Evolutionary conservation across 306 rosid species (phyloP).

Genomic region (Erythrophleum fordii): DNA sequence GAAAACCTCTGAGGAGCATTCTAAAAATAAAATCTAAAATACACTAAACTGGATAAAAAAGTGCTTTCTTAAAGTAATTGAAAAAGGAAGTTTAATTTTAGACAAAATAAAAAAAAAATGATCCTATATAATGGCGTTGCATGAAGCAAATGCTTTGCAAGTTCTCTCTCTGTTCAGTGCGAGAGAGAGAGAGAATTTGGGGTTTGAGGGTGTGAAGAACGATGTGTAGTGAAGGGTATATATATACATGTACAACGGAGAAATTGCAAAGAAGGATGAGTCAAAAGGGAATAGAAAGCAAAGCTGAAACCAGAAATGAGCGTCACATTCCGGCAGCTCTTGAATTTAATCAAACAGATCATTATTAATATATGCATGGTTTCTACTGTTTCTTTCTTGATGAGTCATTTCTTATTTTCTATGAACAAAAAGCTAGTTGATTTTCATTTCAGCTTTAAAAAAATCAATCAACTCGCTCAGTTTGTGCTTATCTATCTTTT

Average conservation of each 20-base stretch:
- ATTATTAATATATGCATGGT: no score
- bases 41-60: no score
- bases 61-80: no score
- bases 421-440: no score
- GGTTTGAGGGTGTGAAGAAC: neutral
- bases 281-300: conserved; percentile 21
- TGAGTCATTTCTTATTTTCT: no score
- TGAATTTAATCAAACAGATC: neutral
- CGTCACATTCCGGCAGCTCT: conserved; percentile 38
- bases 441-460: neutral
- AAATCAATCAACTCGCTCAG: neutral
- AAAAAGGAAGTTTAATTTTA: no score
- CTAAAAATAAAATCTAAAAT: no score
- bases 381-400: no score
- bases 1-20: no score
- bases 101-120: no score
- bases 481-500: neutral
- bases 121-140: no score
- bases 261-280: neutral
- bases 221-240: neutral
- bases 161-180: neutral
- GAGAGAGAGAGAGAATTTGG: neutral
- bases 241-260: conserved; percentile 24
- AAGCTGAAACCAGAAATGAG: conserved; percentile 32
- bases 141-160: conserved; percentile 31